Conservation (phyloP, 441 rosid genomes). For the Jatropha podagrica region DNA sequence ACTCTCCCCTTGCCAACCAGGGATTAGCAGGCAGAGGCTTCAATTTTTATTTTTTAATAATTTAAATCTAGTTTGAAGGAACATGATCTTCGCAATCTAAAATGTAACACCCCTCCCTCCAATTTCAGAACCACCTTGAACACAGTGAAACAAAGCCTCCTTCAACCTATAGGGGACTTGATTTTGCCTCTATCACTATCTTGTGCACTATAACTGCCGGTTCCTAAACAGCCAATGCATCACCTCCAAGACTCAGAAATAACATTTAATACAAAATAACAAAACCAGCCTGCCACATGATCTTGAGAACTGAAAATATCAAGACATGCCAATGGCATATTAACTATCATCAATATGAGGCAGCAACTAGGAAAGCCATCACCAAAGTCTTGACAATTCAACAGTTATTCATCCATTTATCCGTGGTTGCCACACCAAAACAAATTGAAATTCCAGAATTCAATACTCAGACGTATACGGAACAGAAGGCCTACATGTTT, state of each 20-base stretch:
- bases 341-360: neutral
- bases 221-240: neutral
- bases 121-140: neutral
- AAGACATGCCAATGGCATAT: neutral
- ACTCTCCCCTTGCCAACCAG: neutral
- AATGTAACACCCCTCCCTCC: neutral
- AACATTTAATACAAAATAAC: neutral
- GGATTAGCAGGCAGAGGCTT: neutral
- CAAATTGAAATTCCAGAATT: neutral
- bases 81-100: neutral
- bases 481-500: neutral
- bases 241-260: neutral
- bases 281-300: neutral
- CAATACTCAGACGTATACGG: neutral
- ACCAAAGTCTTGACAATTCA: neutral
- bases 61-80: neutral
- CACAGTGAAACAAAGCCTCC: neutral
- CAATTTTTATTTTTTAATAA: neutral
- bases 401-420: neutral
- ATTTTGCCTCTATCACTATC: too few species aligned
- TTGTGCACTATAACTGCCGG: too few species aligned
- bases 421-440: neutral
- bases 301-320: neutral
- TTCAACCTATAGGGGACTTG: too few species aligned
- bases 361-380: neutral